Percentiles rank a stretch among this genome's conserved stretches.
phyloP scores from a whole-genome alignment of 805 yeast genomes.

The Lachancea quebecensis region DNA sequence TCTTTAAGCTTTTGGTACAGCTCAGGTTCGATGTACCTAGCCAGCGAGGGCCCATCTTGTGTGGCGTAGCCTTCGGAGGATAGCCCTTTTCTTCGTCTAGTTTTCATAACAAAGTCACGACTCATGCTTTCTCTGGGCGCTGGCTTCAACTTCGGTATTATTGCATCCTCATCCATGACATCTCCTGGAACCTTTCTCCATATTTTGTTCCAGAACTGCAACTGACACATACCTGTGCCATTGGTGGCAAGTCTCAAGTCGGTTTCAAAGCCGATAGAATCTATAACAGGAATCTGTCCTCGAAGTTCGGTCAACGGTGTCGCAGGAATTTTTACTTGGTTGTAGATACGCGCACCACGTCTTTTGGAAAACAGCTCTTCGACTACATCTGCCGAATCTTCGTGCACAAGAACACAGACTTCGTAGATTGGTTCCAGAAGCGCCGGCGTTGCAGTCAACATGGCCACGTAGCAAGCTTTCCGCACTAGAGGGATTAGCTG shows the following conservation, averaged over 20 bases:
- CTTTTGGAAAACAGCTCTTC: constrained; percentile 49
- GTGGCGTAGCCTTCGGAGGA: constrained; percentile 45
- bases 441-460: constrained; percentile 70
- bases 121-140: constrained; percentile 67
- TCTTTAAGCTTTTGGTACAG: constrained; percentile 47
- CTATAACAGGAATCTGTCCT: constrained; percentile 80
- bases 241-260: constrained; percentile 72
- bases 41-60: constrained; percentile 36
- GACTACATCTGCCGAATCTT: constrained; percentile 42
- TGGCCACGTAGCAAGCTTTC: constrained; percentile 76
- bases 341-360: constrained; percentile 54
- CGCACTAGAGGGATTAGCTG: constrained; percentile 79
- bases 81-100: constrained; percentile 82
- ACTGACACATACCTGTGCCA: constrained; percentile 68
- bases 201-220: constrained; percentile 46
- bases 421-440: constrained; percentile 76
- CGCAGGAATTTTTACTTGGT: constrained; percentile 55
- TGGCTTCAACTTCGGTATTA: constrained; percentile 64
- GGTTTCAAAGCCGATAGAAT: constrained; percentile 82
- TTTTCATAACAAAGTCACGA: constrained; percentile 82
- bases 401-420: constrained; percentile 50
- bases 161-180: constrained; percentile 65
- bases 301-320: constrained; percentile 56
- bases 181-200: constrained; percentile 89
- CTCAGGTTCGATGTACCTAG: constrained; percentile 59